Base-by-base conservation (phyloP, 371 early-diverging fungal genomes). In the Coemansia sp. region DNA sequence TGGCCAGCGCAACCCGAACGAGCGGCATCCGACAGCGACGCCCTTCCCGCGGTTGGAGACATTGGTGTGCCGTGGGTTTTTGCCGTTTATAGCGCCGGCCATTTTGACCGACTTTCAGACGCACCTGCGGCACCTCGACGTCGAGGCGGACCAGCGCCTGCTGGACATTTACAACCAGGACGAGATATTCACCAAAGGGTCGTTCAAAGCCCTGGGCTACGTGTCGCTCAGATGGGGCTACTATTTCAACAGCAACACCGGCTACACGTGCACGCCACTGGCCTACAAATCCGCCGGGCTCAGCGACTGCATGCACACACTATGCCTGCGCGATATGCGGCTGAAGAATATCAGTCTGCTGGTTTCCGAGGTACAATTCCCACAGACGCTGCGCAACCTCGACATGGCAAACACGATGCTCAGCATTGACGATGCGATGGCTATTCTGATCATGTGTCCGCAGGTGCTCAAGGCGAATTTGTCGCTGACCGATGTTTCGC, bases 31-130 rank as follows among this genome's bases (percentile, higher is more conserved):
- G 29, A 10, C 33, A 1, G 34, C 7, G 2, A 33, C 4, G 8
- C 52, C 52, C n/a, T 52, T 52, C 11, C 52, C 52, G 52, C 18
- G 34, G 18, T 37, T 52, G 10, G 18, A 52, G 10, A 37, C 37
- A n/a, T 37, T 52, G 37, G 0, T 3, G 1, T 52, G 37, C 36
- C n/a, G 9, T 4, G 52, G 52, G 6, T 16, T 0, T 10, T 52
- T 37, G 14, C 52, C 37, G 9, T 34, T 36, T n/a, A 14, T 10
- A 2, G 0, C n/a, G 37, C 52, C 16, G 10, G 18, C 6, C 3
- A 10, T 52, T 5, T 37, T 16, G 34, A 37, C 18, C 5, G 37
- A 37, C 5, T n/a, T 8, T 18, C 16, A 34, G 16, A 33, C 52
- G 10, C 37, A 18, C 10, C 16, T 52, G 1, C 16, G 37, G 4